Evolutionary conservation across 441 rosid genomes (phyloP).

Genomic region (Populus hybrid): DNA sequence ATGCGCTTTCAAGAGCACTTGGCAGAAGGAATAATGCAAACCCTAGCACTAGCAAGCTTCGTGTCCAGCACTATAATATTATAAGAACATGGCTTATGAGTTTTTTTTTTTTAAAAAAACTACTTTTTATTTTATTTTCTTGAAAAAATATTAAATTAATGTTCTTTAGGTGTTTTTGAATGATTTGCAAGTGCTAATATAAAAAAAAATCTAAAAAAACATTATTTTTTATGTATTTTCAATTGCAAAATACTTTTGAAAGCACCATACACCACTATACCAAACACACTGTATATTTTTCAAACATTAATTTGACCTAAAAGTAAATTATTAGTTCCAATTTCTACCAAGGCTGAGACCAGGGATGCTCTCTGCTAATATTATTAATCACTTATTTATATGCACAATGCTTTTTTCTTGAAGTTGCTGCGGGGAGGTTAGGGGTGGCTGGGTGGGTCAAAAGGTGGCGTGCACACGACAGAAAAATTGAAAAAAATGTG

Average conservation of each 20-base stretch:
- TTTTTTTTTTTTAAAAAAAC: no score
- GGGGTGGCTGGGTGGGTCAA: background rate
- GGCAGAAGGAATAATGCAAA: background rate
- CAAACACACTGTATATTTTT: no score
- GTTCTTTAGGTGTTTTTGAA: no score
- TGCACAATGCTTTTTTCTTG: background rate
- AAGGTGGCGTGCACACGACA: background rate
- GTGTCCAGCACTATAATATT: background rate
- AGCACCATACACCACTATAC: no score
- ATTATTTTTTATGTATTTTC: no score
- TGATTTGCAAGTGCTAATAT: no score
- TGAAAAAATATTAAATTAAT: no score
- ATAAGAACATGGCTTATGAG: background rate
- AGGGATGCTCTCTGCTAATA: background rate
- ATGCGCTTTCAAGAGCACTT: background rate
- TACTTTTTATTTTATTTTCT: no score
- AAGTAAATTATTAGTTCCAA: background rate
- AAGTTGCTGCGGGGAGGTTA: background rate
- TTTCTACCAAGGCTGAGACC: background rate
- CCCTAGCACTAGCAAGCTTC: background rate
- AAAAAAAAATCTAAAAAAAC: no score
- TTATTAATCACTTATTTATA: no score
- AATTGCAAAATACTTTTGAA: no score
- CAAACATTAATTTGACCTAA: no score
- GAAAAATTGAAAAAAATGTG: background rate